Percentiles rank a stretch among this genome's conserved stretches.
Conservation (phyloP, 805 yeast genomes). For the Kazachstania africana region DNA sequence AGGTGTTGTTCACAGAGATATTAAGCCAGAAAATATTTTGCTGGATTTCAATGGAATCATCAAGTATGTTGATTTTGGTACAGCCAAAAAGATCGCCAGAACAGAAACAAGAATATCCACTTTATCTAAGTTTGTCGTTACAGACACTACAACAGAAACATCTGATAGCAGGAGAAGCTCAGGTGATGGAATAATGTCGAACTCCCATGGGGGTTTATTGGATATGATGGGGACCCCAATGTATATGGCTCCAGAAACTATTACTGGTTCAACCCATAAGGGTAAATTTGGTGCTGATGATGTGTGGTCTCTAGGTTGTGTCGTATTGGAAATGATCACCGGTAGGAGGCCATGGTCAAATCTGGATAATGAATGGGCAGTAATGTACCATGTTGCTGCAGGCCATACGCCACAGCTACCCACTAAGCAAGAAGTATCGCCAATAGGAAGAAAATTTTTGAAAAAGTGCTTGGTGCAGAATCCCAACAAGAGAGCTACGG, state of each 20-base stretch:
- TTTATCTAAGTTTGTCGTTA: constrained; percentile 1
- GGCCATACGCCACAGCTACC: constrained; percentile 88
- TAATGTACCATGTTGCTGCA: constrained; percentile 96
- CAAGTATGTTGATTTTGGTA: constrained; percentile 95
- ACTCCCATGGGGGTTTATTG: constrained; percentile 10
- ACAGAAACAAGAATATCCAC: constrained; percentile 31
- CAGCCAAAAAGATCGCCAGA: constrained; percentile 79
- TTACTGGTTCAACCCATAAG: constrained; percentile 53
- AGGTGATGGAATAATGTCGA: too few species aligned
- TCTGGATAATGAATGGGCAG: constrained; percentile 94
- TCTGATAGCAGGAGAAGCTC: too few species aligned
- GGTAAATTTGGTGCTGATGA: constrained; percentile 41
- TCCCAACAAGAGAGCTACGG: constrained; percentile 69
- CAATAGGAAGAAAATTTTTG: constrained; percentile 60
- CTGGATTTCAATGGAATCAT: constrained; percentile 87
- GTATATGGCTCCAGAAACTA: constrained; percentile 98
- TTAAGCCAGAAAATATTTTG: constrained; percentile 88
- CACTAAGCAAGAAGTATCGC: constrained; percentile 60
- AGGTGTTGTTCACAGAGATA: constrained; percentile 93
- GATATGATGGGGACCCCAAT: constrained; percentile 82
- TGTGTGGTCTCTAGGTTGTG: constrained; percentile 96
- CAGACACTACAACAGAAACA: not conserved
- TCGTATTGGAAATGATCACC: constrained; percentile 91
- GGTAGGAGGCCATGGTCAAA: constrained; percentile 96
- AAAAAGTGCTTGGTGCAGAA: constrained; percentile 70